A percentile compares a stretch with the other conserved stretches of the same genome.
These are phyloP conservation scores for Thielaviopsis euricoi DNA, from an alignment of 2,329 filamentous ascomycete species.

Conservation along the genomic window DNA sequence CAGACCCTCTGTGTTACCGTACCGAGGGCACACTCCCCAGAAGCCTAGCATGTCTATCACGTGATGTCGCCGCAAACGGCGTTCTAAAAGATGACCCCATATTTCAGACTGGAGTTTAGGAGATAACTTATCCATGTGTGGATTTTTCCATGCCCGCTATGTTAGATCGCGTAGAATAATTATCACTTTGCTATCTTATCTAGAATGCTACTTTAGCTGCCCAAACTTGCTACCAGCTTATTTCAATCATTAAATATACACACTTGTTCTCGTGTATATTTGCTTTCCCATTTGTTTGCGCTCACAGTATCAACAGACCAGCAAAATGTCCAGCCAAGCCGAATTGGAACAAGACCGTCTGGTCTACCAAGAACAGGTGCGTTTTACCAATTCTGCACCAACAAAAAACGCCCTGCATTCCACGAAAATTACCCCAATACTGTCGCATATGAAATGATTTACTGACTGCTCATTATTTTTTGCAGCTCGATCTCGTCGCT, in stretches of 20 bases:
- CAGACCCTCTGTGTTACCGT: background rate
- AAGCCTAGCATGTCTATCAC: background rate
- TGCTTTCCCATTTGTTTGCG: background rate
- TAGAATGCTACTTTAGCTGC: background rate
- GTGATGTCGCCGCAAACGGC: background rate
- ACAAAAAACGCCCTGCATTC: background rate
- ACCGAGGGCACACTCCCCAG: background rate
- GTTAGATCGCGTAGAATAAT: background rate
- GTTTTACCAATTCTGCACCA: conserved; percentile 12
- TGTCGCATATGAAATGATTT: conserved; percentile 8
- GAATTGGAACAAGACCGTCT: conserved; percentile 34
- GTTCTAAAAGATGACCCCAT: background rate
- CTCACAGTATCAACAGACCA: background rate
- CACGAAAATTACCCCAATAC: background rate
- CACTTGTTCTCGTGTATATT: background rate
- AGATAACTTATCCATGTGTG: background rate
- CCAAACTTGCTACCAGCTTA: background rate
- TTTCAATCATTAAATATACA: background rate
- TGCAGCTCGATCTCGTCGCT: conserved; percentile 60
- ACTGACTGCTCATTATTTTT: background rate
- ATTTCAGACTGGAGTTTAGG: background rate
- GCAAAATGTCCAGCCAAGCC: conserved; percentile 12
- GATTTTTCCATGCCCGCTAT: background rate
- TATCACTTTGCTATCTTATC: background rate
- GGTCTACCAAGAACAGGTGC: conserved; percentile 40